Evolutionary conservation across 345 rosid species (phyloP).

Genomic region (Citrus reticulata): DNA sequence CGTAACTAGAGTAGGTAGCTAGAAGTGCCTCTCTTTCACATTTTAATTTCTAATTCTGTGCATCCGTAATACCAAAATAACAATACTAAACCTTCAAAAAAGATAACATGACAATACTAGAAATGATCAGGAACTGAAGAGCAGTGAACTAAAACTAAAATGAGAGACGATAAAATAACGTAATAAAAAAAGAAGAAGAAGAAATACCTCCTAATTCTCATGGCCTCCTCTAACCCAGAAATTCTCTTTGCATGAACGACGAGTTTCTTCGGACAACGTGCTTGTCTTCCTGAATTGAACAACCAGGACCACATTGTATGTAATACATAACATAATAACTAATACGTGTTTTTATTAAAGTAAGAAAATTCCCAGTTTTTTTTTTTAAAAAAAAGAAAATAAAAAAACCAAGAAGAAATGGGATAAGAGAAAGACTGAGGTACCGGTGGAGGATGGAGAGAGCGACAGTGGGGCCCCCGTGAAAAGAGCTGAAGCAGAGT

Average conservation of each 20-base stretch:
- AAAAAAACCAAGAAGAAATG: background rate
- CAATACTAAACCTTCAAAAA: background rate
- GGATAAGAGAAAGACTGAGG: no score
- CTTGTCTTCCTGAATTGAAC: constrained; percentile 28
- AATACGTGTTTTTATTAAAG: background rate
- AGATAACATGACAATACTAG: background rate
- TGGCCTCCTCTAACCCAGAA: constrained; percentile 65
- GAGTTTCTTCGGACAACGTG: constrained; percentile 18
- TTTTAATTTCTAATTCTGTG: background rate
- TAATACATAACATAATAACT: no score
- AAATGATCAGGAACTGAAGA: no score
- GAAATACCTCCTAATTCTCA: constrained; percentile 61
- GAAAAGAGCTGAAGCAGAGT: constrained; percentile 21
- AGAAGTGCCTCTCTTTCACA: background rate
- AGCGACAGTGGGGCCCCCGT: constrained; percentile 35
- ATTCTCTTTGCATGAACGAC: constrained; percentile 46
- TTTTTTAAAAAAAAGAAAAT: background rate
- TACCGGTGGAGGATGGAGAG: constrained; percentile 18
- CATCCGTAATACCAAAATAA: background rate
- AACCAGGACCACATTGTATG: background rate
- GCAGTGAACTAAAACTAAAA: background rate
- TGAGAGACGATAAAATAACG: background rate
- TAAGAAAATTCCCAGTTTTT: background rate
- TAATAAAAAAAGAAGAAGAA: no score
- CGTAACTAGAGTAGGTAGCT: background rate